Conservation (phyloP, 73 alveolate species). For the Paramecium sexaurelia region DNA sequence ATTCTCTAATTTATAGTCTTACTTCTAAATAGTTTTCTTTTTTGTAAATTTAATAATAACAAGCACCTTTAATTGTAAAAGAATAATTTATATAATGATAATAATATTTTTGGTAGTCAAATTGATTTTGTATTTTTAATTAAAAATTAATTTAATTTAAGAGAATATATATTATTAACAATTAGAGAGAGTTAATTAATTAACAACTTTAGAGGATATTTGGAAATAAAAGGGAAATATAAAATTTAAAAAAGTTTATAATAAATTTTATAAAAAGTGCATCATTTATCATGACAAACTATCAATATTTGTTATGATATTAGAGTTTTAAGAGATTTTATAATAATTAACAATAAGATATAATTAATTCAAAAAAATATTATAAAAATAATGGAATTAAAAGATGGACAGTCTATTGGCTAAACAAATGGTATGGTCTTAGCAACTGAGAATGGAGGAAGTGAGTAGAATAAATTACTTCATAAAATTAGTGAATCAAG, state of each 20-base stretch:
- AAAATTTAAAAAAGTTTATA: too few species aligned
- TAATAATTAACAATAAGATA: slow-evolving; percentile 5
- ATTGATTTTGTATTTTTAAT: too few species aligned
- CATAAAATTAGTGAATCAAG: not conserved
- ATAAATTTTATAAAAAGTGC: not conserved
- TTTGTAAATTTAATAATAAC: too few species aligned
- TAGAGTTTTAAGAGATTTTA: not conserved
- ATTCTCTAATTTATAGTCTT: too few species aligned
- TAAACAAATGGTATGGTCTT: not conserved
- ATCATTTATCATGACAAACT: not conserved
- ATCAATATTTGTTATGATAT: not conserved
- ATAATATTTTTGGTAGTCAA: too few species aligned
- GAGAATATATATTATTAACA: too few species aligned
- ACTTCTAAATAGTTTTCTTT: too few species aligned
- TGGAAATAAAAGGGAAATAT: not conserved
- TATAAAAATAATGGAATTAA: not conserved
- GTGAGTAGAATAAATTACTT: not conserved
- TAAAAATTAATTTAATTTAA: too few species aligned
- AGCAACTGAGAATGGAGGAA: not conserved
- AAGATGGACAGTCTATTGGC: not conserved
- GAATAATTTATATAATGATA: too few species aligned
- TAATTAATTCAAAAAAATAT: not conserved
- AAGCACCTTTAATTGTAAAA: too few species aligned
- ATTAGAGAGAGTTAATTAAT: too few species aligned
- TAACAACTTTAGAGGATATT: too few species aligned